phyloP scores from a whole-genome alignment of 805 yeast species.

The Kurtzmaniella fragi region DNA sequence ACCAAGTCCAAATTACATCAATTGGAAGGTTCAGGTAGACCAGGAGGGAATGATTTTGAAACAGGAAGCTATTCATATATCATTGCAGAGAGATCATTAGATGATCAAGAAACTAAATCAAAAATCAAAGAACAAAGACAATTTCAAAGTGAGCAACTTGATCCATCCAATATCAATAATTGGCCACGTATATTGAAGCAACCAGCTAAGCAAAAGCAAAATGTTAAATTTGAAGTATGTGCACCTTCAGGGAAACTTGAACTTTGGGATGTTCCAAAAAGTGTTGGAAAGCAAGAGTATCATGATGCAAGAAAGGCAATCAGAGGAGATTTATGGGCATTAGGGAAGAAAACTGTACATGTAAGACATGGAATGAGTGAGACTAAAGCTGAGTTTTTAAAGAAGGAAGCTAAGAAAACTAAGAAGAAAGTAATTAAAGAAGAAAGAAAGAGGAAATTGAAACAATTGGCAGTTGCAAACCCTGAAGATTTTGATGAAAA shows the following conservation, averaged over 20 bases:
- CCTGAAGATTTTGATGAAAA: slow-evolving; percentile 21
- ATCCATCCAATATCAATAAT: slow-evolving; percentile 20
- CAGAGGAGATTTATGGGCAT: slow-evolving; percentile 87
- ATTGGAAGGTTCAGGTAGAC: slow-evolving; percentile 72
- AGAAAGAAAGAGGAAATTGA: slow-evolving; percentile 28
- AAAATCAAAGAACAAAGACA: slow-evolving; percentile 36
- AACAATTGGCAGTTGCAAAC: slow-evolving; percentile 20
- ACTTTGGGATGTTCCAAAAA: slow-evolving; percentile 81
- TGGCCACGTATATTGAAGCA: slow-evolving; percentile 73
- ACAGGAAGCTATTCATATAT: slow-evolving; percentile 70
- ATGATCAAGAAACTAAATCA: slow-evolving; percentile 36
- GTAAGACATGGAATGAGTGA: slow-evolving; percentile 28
- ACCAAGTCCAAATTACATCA: slow-evolving; percentile 24
- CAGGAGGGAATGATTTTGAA: slow-evolving; percentile 66
- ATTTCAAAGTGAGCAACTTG: slow-evolving; percentile 18
- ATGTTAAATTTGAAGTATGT: slow-evolving; percentile 76
- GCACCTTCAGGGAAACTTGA: slow-evolving; percentile 76
- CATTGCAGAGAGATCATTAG: slow-evolving; percentile 55
- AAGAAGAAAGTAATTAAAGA: slow-evolving; percentile 35
- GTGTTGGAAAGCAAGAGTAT: slow-evolving; percentile 66
- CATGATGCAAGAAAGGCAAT: slow-evolving; percentile 85
- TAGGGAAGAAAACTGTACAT: slow-evolving; percentile 28
- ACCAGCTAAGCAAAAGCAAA: slow-evolving; percentile 78
- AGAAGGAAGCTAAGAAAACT: slow-evolving; percentile 30
- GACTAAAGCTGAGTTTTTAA: slow-evolving; percentile 27